phyloP scores from a whole-genome alignment of 805 yeast genomes.

The Yamadazyma paraphyllophila region DNA sequence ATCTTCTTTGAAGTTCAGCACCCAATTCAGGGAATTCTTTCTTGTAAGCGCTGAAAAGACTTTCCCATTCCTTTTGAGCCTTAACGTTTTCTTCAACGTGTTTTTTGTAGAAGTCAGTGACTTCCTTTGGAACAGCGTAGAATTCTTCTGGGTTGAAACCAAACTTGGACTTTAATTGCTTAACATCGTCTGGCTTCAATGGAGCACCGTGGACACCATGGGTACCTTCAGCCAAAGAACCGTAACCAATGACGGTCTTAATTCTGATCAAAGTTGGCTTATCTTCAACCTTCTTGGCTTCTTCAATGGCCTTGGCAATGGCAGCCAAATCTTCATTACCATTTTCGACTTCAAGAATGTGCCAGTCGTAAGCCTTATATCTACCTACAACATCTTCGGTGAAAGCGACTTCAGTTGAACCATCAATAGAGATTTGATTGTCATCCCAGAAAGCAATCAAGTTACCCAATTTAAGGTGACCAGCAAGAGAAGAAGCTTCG shows the following conservation, averaged over 20 bases:
- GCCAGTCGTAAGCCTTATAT: conserved; percentile 93
- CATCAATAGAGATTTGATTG: conserved; percentile 95
- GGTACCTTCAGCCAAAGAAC: conserved; percentile 81
- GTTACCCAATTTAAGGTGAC: conserved; percentile 90
- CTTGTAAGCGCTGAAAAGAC: conserved; percentile 57
- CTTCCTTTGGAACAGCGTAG: conserved; percentile 81
- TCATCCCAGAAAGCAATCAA: conserved; percentile 94
- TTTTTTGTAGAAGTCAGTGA: conserved; percentile 62
- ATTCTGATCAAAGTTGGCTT: conserved; percentile 90
- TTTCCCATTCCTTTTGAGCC: conserved; percentile 74
- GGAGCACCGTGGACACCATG: conserved; percentile 96
- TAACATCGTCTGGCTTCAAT: conserved; percentile 86
- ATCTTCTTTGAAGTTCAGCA: conserved; percentile 76
- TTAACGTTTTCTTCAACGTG: conserved; percentile 62
- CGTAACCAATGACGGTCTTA: conserved; percentile 90
- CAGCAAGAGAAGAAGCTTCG: conserved; percentile 92
- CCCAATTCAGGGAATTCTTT: conserved; percentile 73
- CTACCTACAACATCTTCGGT: conserved; percentile 87
- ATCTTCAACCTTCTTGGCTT: conserved; percentile 69
- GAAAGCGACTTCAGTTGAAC: conserved; percentile 83
- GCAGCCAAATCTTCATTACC: conserved; percentile 79
- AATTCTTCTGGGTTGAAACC: conserved; percentile 86
- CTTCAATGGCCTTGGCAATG: conserved; percentile 69
- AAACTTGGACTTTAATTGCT: conserved; percentile 74
- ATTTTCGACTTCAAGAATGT: conserved; percentile 68